Conservation (phyloP, 2,329 filamentous ascomycete species). For the Penicillium polonicum region DNA sequence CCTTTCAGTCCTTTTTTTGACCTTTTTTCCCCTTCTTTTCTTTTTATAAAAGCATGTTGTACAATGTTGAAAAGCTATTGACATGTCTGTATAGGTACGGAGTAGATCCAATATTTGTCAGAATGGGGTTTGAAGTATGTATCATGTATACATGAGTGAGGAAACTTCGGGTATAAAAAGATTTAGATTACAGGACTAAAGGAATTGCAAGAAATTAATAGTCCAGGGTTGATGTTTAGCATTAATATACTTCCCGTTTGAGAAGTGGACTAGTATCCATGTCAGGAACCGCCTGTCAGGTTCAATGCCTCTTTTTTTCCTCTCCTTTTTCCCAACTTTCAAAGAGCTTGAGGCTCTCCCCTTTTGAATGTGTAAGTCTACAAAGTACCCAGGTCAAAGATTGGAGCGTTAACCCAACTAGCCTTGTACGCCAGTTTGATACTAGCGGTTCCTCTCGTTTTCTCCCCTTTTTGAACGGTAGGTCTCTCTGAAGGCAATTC, state of each 20-base stretch:
- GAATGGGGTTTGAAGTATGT: not conserved
- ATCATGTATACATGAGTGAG: not conserved
- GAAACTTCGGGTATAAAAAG: not conserved
- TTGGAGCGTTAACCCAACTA: constrained; percentile 12
- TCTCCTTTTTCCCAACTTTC: constrained; percentile 16
- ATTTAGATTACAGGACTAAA: not conserved
- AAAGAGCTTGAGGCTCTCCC: constrained; percentile 33
- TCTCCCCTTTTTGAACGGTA: constrained; percentile 20
- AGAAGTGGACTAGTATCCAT: not conserved
- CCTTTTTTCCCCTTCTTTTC: not conserved
- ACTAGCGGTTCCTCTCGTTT: constrained; percentile 27
- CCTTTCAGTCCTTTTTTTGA: not conserved
- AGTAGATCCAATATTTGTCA: not conserved
- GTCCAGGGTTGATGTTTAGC: not conserved
- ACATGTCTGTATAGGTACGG: not conserved
- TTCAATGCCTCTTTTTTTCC: constrained; percentile 7
- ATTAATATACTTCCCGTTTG: constrained; percentile 11
- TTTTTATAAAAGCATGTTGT: too few species aligned
- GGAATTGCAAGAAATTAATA: not conserved
- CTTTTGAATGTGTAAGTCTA: constrained; percentile 15
- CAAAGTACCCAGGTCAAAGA: constrained; percentile 9
- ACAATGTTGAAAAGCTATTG: not conserved
- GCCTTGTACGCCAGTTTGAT: constrained; percentile 29
- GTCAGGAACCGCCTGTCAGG: not conserved
- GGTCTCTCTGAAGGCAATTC: constrained; percentile 2